These are phyloP conservation scores for Trypanosoma theileri DNA, from an alignment of 208 protist species.

Conservation along the genomic window DNA sequence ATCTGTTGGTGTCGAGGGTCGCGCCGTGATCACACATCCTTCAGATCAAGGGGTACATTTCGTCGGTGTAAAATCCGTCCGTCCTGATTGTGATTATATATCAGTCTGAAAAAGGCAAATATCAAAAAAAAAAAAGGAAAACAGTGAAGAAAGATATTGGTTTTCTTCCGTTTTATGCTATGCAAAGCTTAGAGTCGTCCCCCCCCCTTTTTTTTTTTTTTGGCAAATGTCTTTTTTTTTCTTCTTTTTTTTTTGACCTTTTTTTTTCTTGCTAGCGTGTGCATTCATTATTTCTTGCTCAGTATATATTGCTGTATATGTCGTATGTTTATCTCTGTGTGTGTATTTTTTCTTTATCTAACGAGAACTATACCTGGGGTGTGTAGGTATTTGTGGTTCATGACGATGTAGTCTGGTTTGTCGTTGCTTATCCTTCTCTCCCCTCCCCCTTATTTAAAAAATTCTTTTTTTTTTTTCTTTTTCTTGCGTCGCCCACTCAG, in stretches of 20 bases:
- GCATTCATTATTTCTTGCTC: too few species aligned
- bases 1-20: slow-evolving; percentile 53
- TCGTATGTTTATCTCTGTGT: too few species aligned
- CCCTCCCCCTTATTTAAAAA: not conserved
- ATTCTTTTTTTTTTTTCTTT: slow-evolving; percentile 14
- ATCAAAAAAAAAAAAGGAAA: not conserved
- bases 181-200: too few species aligned
- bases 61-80: slow-evolving; percentile 35
- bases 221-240: not conserved
- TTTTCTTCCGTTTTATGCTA: not conserved
- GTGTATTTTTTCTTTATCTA: too few species aligned
- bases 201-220: not conserved
- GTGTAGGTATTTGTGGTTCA: too few species aligned
- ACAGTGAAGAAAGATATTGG: not conserved
- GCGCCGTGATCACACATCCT: slow-evolving; percentile 77
- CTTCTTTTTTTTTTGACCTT: not conserved
- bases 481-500: not conserved
- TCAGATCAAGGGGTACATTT: slow-evolving; percentile 76
- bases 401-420: too few species aligned
- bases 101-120: slow-evolving; percentile 19
- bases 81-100: slow-evolving; percentile 26
- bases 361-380: too few species aligned
- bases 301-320: too few species aligned
- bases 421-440: too few species aligned
- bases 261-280: too few species aligned